A percentile compares a stretch with the other conserved stretches of the same genome.
phyloP scores from a whole-genome alignment of 768 basidiomycete genomes.

The Amylocystis lapponica region DNA sequence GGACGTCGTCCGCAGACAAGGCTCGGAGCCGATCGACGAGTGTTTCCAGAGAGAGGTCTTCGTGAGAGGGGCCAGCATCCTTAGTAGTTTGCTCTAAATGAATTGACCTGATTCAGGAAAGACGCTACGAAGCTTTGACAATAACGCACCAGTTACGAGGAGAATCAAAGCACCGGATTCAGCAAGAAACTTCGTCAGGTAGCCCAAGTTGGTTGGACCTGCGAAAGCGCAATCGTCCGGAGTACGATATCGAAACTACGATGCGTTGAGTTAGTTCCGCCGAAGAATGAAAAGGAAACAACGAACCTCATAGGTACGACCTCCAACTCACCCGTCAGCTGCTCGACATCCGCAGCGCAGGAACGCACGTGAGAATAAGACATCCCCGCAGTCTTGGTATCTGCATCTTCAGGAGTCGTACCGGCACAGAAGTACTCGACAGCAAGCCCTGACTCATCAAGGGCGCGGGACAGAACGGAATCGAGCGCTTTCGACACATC shows the following conservation, averaged over 20 bases:
- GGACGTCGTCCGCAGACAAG: background rate
- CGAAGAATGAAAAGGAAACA: background rate
- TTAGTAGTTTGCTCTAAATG: background rate
- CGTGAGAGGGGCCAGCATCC: background rate
- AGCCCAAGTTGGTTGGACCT: conserved; percentile 14
- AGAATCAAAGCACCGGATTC: conserved; percentile 18
- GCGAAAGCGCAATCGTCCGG: conserved; percentile 17
- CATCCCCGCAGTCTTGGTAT: conserved; percentile 15
- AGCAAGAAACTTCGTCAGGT: conserved; percentile 21
- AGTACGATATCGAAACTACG: conserved; percentile 18
- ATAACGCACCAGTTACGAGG: conserved; percentile 14
- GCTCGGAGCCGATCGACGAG: background rate
- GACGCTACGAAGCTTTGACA: too few relatives aligned
- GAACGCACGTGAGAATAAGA: conserved; percentile 10
- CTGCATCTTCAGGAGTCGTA: conserved; percentile 15
- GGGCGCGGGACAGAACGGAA: conserved; percentile 10
- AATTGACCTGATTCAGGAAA: too few relatives aligned
- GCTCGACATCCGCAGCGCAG: conserved; percentile 19
- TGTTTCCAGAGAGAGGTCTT: background rate
- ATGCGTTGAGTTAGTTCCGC: background rate
- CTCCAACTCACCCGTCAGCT: background rate
- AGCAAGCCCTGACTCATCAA: conserved; percentile 11
- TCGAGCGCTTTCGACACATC: conserved; percentile 17
- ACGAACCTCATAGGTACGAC: conserved; percentile 8
- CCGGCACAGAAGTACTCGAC: conserved; percentile 17